phyloP scores from a whole-genome alignment of 2,329 filamentous ascomycete genomes.

The Aspergillus japonicus region DNA sequence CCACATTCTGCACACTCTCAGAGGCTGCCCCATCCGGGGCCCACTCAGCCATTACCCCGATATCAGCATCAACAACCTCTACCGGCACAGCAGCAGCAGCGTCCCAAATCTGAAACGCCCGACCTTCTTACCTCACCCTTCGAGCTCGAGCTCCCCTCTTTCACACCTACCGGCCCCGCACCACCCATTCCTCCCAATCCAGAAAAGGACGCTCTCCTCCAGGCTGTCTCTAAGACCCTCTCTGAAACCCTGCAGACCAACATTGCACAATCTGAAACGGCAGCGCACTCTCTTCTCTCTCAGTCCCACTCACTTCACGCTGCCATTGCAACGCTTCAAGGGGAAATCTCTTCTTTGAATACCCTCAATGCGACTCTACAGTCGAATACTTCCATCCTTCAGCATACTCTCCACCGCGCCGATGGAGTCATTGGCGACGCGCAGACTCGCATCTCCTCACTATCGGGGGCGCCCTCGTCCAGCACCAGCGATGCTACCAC shows the following conservation, averaged over 20 bases:
- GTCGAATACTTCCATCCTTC: conserved; percentile 75
- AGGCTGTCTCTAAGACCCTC: conserved; percentile 70
- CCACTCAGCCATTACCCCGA: conserved; percentile 30
- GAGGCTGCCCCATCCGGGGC: conserved; percentile 8
- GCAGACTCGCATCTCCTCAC: conserved; percentile 52
- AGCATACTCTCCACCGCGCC: conserved; percentile 72
- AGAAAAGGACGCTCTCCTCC: conserved; percentile 84
- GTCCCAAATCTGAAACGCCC: conserved; percentile 39
- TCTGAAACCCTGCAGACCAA: conserved; percentile 67
- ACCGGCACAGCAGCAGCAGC: conserved; percentile 17
- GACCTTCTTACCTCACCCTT: conserved; percentile 65
- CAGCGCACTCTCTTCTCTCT: conserved; percentile 71
- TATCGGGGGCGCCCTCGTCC: conserved; percentile 20
- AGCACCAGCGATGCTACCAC: conserved; percentile 33
- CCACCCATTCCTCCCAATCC: conserved; percentile 94
- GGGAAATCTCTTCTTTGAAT: conserved; percentile 69
- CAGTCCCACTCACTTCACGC: conserved; percentile 75
- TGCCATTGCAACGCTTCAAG: conserved; percentile 67
- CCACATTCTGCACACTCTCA: conserved; percentile 33
- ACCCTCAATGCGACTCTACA: conserved; percentile 69
- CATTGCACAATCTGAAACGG: conserved; percentile 69
- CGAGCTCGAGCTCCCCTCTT: conserved; percentile 56
- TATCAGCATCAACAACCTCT: conserved; percentile 16
- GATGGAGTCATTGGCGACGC: conserved; percentile 74
- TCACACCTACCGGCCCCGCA: conserved; percentile 51